Evolutionary conservation across 768 basidiomycete genomes (phyloP).

Genomic region (Pulveroboletus sp.): DNA sequence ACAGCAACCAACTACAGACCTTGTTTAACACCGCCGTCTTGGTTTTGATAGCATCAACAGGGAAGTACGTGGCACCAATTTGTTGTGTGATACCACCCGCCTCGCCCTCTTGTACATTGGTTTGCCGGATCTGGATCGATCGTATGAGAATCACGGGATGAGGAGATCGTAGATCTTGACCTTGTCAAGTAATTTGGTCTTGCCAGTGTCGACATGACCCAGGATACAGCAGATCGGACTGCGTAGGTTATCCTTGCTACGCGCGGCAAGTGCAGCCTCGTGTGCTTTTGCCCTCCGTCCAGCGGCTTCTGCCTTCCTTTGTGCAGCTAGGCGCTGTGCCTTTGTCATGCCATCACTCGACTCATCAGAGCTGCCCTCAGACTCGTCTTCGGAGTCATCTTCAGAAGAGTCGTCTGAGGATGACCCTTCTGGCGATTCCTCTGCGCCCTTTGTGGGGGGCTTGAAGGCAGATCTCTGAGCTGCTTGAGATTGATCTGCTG

Average conservation of each 20-base stretch:
- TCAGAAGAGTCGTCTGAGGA: constrained; percentile 44
- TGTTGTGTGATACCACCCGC: constrained; percentile 99
- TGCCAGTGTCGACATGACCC: constrained; percentile 99
- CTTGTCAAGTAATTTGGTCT: constrained; percentile 97
- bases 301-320: constrained; percentile 81
- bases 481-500: constrained; percentile 13
- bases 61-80: constrained; percentile 99
- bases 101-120: constrained; percentile 98
- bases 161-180: constrained; percentile 36
- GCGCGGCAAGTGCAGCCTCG: constrained; percentile 78
- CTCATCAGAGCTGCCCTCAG: constrained; percentile 34
- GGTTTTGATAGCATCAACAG: constrained; percentile 85
- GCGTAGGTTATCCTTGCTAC: constrained; percentile 85
- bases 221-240: constrained; percentile 98
- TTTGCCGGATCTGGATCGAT: constrained; percentile 84
- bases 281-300: constrained; percentile 74
- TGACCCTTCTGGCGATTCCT: constrained; percentile 31
- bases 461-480: constrained; percentile 27
- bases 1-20: constrained; percentile 34
- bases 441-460: constrained; percentile 23
- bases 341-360: constrained; percentile 65
- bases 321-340: constrained; percentile 60
- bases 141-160: constrained; percentile 1
- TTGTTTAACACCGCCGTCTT: constrained; percentile 95
- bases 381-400: constrained; percentile 48